Base-by-base conservation (phyloP, 495 filamentous ascomycete genomes). In the Lentithecium fluviatile region DNA sequence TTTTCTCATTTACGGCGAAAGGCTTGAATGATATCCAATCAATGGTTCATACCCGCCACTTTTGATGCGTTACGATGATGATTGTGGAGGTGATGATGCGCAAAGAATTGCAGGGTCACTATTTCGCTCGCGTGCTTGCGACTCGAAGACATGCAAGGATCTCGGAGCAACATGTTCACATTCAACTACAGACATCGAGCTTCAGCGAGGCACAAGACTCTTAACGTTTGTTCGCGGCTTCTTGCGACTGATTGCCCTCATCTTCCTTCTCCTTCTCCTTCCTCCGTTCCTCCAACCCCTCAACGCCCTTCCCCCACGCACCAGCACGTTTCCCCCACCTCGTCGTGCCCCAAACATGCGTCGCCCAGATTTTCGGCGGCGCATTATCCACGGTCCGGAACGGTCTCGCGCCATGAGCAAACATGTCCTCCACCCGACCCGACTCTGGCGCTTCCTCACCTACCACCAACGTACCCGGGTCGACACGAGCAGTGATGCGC, bases 251-350 rank as follows among this genome's bases (percentile, higher is more conserved):
- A 10, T 32, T 32, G 29, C 29, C 29, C 4, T 10, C 10, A 3
- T 10, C 29, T 32, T 32, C 29, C 3, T 10, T 45, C 3, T 53
- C 40, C 38, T 37, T 66, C 45, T 66, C 64, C 56, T 56, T 62
- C 40, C 52, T 64, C 38, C 69, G 70, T 52, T 77, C 68, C 21
- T 69, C 63, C 59, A 79, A 67, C 4, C 76, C 78, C 40, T 78
- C 77, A 17, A 71, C 60, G 6, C 80, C 80, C 66, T 78, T 66
- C 11, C 80, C 79, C 79, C 79, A 82, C 36, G 67, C 69, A 13
- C 80, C 81, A 32, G 81, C 80, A 60, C 77, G 79, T 69, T 70
- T 75, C 6, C 80, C 81, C 79, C 78, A 83, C 42, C 66, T 74
- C 65, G 77, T 70, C 59, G 77, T 78, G 0, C 78, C 78, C 82